phyloP scores from a whole-genome alignment of 805 yeast species.

The Maudiozyma bulderi region DNA sequence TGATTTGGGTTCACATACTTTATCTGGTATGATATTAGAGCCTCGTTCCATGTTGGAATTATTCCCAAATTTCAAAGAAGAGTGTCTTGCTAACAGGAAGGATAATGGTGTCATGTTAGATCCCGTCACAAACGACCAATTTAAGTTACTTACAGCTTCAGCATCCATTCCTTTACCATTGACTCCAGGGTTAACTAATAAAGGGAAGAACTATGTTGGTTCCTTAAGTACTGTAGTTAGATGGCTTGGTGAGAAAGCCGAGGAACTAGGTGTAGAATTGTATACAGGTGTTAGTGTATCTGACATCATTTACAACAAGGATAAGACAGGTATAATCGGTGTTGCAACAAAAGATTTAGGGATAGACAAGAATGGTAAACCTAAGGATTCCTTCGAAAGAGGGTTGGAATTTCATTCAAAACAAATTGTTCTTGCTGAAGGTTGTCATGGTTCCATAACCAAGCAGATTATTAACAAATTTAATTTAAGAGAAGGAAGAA shows the following conservation, averaged over 20 bases:
- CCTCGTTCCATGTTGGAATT: slow-evolving; percentile 82
- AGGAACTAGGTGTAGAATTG: slow-evolving; percentile 85
- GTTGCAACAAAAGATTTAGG: slow-evolving; percentile 95
- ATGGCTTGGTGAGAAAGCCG: slow-evolving; percentile 80
- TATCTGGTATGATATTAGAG: slow-evolving; percentile 91
- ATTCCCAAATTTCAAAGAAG: slow-evolving; percentile 55
- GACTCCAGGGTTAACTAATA: slow-evolving; percentile 83
- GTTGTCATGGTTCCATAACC: slow-evolving; percentile 93
- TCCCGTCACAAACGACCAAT: slow-evolving; percentile 59
- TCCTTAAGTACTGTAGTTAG: slow-evolving; percentile 74
- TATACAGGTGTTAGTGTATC: slow-evolving; percentile 85
- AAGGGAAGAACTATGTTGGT: slow-evolving; percentile 74
- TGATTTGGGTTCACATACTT: slow-evolving; percentile 85
- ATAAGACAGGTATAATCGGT: slow-evolving; percentile 51
- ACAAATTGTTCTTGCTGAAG: slow-evolving; percentile 85
- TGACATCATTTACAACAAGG: slow-evolving; percentile 57
- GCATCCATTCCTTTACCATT: slow-evolving; percentile 72
- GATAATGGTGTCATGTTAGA: slow-evolving; percentile 67
- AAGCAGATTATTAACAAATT: slow-evolving; percentile 66
- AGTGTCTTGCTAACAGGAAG: slow-evolving; percentile 25
- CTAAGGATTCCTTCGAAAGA: slow-evolving; percentile 78
- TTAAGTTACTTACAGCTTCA: slow-evolving; percentile 53
- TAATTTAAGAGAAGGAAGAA: slow-evolving; percentile 50
- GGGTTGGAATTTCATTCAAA: slow-evolving; percentile 97
- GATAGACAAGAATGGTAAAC: slow-evolving; percentile 59